Percentiles rank a stretch among this genome's conserved stretches.
phyloP scores from a whole-genome alignment of 805 yeast genomes.

The Candida ovalis region DNA sequence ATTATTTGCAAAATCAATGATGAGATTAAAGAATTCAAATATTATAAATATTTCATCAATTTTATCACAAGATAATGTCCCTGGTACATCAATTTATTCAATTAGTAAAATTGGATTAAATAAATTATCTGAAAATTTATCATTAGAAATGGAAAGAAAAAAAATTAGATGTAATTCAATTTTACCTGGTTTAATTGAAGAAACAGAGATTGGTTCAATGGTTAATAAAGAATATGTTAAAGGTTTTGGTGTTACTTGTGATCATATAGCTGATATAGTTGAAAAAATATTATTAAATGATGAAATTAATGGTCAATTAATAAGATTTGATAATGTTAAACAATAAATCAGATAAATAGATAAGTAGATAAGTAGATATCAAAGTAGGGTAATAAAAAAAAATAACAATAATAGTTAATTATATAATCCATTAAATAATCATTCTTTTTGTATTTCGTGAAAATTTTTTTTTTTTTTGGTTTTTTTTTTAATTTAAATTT shows the following conservation, averaged over 20 bases:
- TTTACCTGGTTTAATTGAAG: conserved; percentile 62
- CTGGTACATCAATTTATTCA: conserved; percentile 64
- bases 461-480: not conserved
- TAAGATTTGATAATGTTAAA: conserved; percentile 4
- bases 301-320: conserved; percentile 11
- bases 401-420: not conserved
- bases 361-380: too few relatives aligned
- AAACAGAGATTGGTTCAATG: conserved; percentile 60
- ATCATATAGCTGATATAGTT: conserved; percentile 11
- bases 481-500: too few relatives aligned
- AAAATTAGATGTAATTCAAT: conserved; percentile 61
- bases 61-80: conserved; percentile 40
- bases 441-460: not conserved
- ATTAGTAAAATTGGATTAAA: conserved; percentile 70
- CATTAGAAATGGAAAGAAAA: conserved; percentile 51
- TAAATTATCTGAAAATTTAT: conserved; percentile 57
- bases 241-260: conserved; percentile 7
- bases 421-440: too few relatives aligned
- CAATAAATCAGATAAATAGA: not conserved
- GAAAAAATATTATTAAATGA: conserved; percentile 5
- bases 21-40: conserved; percentile 31
- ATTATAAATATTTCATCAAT: conserved; percentile 69
- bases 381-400: not conserved
- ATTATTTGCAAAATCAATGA: conserved; percentile 47
- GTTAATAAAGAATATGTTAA: conserved; percentile 22